Base-by-base conservation (phyloP, 257 asterid species). In the Leptodermis oblonga region DNA sequence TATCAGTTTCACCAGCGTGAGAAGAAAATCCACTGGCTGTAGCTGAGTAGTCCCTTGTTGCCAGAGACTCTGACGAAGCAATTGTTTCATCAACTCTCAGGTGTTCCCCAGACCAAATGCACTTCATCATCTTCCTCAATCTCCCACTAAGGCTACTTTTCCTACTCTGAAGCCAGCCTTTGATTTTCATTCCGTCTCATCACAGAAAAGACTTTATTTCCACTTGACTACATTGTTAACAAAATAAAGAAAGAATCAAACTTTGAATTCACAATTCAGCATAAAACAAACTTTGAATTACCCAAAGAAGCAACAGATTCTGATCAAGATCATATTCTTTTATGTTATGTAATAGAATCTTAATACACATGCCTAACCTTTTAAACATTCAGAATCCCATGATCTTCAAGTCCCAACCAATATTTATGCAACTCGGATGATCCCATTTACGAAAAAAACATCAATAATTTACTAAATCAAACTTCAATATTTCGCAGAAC, bases 71-170 rank as follows among this genome's bases (percentile, higher is more conserved):
- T 0, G 98, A 92, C 9, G 98, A 92, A 60, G 83, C 92, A 65
- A 86, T 84, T 31, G 73, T 80, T 74, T 92, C 98, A 48, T 88
- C 97, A 33, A 46, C 87, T 78, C 83, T 71, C 9, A 86, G 31
- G 51, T 86, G 95, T 79, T 92, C 97, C 42, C 95, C 96, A 3
- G 98, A 92, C 88, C 96, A 90, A 71, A 92, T 92, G 82, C 98
- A 90, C 76, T 92, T 92, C 97, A 90, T 88, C 98, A 92, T 90
- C 90, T 86, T 85, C 68, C 70, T 71, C 83, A 86, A 67, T 73
- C 76, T 86, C 63, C 42, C 79, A 59, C 75, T 78, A 70, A 86
- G 69, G 42, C 62, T 73, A 58, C 69, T 54, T 80, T 85, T 89
- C 81, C 74, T 83, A 72, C 73, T 86, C 82, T 79, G 54, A 66